Percentiles rank a stretch among this genome's conserved stretches.
Evolutionary conservation across 2,329 filamentous ascomycete species (phyloP).

Genomic region (Cladophialophora chaetospira): DNA sequence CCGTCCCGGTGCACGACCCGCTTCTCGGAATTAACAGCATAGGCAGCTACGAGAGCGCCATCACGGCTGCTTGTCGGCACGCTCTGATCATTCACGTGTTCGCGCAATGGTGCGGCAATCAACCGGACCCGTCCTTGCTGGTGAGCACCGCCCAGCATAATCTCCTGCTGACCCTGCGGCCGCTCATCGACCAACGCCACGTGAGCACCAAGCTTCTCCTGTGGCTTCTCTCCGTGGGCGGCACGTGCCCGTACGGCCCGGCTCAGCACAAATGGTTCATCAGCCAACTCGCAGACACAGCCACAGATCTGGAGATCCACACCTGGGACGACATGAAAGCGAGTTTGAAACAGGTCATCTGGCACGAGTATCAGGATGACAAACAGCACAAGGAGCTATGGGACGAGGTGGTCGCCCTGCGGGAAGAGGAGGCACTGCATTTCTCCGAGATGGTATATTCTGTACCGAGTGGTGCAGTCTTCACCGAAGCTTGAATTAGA

Average conservation of each 20-base stretch:
- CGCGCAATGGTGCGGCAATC: slow-evolving; percentile 11
- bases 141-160: slow-evolving; percentile 14
- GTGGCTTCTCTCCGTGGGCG: slow-evolving; percentile 55
- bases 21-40: neutral
- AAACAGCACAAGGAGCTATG: slow-evolving; percentile 7
- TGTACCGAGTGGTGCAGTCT: neutral
- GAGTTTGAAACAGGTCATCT: slow-evolving; percentile 8
- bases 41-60: slow-evolving; percentile 3
- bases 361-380: slow-evolving; percentile 17
- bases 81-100: slow-evolving; percentile 15
- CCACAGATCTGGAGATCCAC: slow-evolving; percentile 3
- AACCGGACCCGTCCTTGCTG: slow-evolving; percentile 12
- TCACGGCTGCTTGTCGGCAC: slow-evolving; percentile 11
- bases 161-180: slow-evolving; percentile 3
- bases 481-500: neutral
- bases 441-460: slow-evolving; percentile 5
- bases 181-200: slow-evolving; percentile 54
- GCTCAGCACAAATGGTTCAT: slow-evolving; percentile 11
- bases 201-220: slow-evolving; percentile 59
- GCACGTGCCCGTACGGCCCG: slow-evolving; percentile 8
- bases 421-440: neutral
- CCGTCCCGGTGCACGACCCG: slow-evolving; percentile 2
- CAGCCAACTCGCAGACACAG: slow-evolving; percentile 9
- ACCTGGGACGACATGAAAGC: slow-evolving; percentile 11
- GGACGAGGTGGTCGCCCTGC: slow-evolving; percentile 1